Evolutionary conservation across 2,329 filamentous ascomycete genomes (phyloP).

Genomic region (Aspergillus phoenicis): DNA sequence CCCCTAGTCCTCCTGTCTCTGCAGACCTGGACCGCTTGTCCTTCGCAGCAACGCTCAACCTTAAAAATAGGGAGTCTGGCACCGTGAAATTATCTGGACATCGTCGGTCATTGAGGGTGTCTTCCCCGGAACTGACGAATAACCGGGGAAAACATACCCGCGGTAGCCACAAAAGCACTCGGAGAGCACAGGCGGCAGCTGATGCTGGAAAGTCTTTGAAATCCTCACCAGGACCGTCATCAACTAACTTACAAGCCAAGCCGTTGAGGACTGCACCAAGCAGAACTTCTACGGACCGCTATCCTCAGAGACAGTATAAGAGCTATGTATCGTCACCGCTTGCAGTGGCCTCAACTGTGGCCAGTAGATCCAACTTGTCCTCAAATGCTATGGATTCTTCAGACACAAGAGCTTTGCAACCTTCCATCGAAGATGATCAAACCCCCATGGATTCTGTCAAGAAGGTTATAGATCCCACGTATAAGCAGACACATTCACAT

Average conservation of each 20-base stretch:
- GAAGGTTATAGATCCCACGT: background rate
- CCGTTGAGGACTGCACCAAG: background rate
- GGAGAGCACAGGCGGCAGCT: background rate
- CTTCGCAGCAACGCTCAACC: constrained; percentile 30
- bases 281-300: constrained; percentile 12
- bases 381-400: background rate
- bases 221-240: background rate
- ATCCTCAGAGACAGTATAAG: constrained; percentile 20
- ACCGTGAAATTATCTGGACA: background rate
- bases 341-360: constrained; percentile 27
- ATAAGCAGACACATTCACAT: background rate
- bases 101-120: background rate
- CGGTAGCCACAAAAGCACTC: background rate
- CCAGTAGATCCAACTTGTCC: constrained; percentile 8
- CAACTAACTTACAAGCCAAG: background rate
- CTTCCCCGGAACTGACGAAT: constrained; percentile 1
- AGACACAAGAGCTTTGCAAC: background rate
- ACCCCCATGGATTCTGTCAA: background rate
- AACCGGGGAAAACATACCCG: constrained; percentile 4
- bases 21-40: constrained; percentile 29
- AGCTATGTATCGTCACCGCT: constrained; percentile 39
- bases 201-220: background rate
- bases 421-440: background rate
- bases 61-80: constrained; percentile 19
- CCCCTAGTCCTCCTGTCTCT: constrained; percentile 6